Conservation (phyloP, 306 rosid species). For the Citrullus amarus region DNA sequence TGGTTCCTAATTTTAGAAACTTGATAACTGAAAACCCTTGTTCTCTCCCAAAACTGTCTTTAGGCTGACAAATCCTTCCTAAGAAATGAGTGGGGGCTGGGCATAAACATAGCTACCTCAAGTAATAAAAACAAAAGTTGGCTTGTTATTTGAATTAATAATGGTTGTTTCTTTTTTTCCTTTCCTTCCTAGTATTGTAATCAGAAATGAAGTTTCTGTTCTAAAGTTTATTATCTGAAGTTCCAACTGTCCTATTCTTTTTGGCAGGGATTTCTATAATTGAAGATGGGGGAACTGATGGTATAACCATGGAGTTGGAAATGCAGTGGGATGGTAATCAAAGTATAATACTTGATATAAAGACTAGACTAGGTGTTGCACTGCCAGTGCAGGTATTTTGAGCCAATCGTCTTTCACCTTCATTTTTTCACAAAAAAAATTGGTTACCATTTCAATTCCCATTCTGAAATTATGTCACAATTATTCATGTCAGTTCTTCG, state of each 20-base stretch:
- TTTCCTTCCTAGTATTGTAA: neutral
- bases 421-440: neutral
- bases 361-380: slow-evolving; percentile 67
- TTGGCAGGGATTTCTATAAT: slow-evolving; percentile 60
- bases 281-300: slow-evolving; percentile 52
- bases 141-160: neutral
- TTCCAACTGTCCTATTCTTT: slow-evolving; percentile 2
- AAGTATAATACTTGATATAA: slow-evolving; percentile 72
- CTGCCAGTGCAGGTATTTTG: slow-evolving; percentile 80
- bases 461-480: neutral
- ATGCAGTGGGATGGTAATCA: slow-evolving; percentile 99
- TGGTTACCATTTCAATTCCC: neutral
- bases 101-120: neutral
- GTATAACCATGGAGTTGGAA: slow-evolving; percentile 85
- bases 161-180: neutral
- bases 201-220: neutral
- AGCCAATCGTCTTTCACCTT: neutral
- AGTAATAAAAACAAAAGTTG: neutral
- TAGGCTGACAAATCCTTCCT: neutral
- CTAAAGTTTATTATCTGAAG: neutral
- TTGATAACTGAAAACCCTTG: neutral
- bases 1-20: neutral
- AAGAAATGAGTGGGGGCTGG: neutral
- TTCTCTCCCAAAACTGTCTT: neutral
- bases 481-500: neutral